phyloP scores from a whole-genome alignment of 139 green algal genomes.

The Auxenochlorella protothecoides region DNA sequence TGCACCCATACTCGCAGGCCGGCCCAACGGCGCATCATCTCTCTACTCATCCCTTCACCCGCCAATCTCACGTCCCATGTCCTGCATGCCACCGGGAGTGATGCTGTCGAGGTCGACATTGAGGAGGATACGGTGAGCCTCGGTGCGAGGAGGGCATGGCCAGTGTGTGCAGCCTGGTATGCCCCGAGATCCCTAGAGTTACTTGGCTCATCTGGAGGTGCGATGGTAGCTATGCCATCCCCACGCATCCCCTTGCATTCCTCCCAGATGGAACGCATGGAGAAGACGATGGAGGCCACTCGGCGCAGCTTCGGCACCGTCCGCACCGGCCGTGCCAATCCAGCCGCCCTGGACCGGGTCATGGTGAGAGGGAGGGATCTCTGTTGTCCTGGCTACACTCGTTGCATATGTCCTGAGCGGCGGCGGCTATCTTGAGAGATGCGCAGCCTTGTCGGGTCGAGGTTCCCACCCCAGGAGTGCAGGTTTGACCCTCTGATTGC shows the following conservation, averaged over 20 bases:
- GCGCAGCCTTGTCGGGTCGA: too few species aligned
- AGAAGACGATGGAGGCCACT: conserved; percentile 60
- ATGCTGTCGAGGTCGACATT: conserved; percentile 1
- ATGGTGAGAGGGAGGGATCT: conserved; percentile 24
- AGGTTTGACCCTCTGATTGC: neutral
- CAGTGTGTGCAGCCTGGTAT: too few species aligned
- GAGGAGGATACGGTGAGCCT: conserved; percentile 17
- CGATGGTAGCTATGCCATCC: too few species aligned
- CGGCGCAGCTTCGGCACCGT: conserved; percentile 75
- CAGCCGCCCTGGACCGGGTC: conserved; percentile 83
- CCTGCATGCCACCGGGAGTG: too few species aligned
- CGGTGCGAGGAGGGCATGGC: too few species aligned
- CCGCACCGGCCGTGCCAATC: conserved; percentile 81
- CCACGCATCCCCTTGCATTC: neutral
- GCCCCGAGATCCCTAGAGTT: neutral
- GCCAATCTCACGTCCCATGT: too few species aligned
- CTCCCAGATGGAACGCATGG: conserved; percentile 58
- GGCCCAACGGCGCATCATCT: too few species aligned
- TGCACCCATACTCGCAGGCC: too few species aligned
- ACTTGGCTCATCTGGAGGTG: neutral
- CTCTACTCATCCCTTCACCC: too few species aligned
- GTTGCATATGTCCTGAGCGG: too few species aligned
- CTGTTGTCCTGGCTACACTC: neutral
- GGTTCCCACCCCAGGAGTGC: neutral
- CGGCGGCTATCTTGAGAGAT: too few species aligned